Percentiles rank a stretch among this genome's conserved stretches.
phyloP scores from a whole-genome alignment of 148 eudicot genomes.

The Heliamphora exappendiculata region DNA sequence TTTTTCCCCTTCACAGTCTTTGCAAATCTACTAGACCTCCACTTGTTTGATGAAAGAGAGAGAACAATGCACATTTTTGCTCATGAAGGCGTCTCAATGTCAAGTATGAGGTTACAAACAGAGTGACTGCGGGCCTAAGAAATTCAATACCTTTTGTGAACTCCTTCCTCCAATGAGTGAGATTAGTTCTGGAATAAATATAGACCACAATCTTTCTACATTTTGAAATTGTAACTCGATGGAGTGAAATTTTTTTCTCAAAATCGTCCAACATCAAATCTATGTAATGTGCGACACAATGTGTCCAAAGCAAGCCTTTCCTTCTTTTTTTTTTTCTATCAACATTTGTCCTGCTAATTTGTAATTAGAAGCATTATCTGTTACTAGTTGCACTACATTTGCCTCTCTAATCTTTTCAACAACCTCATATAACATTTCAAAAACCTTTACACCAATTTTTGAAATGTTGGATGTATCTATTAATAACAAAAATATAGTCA shows the following conservation, averaged over 20 bases:
- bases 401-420: no score
- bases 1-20: not conserved
- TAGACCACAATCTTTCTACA: not conserved
- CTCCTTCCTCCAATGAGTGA: not conserved
- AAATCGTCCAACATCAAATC: conserved; percentile 7
- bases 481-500: not conserved
- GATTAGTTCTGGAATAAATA: not conserved
- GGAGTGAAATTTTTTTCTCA: not conserved
- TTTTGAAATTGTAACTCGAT: not conserved
- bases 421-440: not conserved
- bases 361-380: not conserved
- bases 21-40: not conserved
- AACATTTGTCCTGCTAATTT: not conserved
- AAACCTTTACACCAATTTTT: not conserved
- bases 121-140: not conserved
- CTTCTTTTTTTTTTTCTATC: not conserved
- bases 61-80: not conserved
- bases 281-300: not conserved
- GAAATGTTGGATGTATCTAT: not conserved
- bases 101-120: conserved; percentile 1
- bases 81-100: not conserved
- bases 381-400: not conserved
- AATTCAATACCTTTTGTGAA: not conserved
- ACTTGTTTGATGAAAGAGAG: not conserved
- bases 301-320: not conserved